Conservation (phyloP, 208 protist genomes). For the Balamuthia mandrillaris region DNA sequence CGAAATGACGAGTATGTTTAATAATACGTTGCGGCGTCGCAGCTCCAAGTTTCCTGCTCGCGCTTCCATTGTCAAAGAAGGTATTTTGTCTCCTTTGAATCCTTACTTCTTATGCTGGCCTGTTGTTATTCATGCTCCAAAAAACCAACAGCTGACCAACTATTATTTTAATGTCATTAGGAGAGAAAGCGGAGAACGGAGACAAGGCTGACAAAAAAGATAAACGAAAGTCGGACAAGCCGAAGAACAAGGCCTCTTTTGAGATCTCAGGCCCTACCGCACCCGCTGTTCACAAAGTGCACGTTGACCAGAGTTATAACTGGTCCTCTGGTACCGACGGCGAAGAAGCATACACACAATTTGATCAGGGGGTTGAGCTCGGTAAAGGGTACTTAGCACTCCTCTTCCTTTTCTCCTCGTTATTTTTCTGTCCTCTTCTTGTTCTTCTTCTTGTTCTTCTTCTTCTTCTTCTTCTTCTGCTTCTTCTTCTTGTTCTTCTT, state of each 20-base stretch:
- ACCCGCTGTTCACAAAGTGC: neutral
- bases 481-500: too few species aligned
- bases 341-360: neutral
- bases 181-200: too few species aligned
- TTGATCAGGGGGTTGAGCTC: neutral
- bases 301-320: neutral
- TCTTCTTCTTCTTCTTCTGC: neutral
- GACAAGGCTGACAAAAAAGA: too few species aligned
- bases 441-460: neutral
- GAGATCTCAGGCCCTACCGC: conserved; percentile 1
- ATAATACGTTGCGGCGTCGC: too few species aligned
- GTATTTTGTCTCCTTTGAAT: too few species aligned
- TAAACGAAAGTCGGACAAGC: neutral
- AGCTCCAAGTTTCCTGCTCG: too few species aligned
- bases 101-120: too few species aligned
- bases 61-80: too few species aligned
- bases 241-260: neutral
- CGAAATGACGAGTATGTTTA: too few species aligned
- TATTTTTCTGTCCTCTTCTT: neutral
- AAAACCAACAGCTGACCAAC: too few species aligned
- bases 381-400: neutral
- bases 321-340: neutral
- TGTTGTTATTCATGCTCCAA: too few species aligned
- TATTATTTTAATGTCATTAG: too few species aligned
- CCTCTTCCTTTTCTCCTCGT: neutral